Evolutionary conservation across 345 rosid genomes (phyloP).

Genomic region (Streptanthus diversifolius): DNA sequence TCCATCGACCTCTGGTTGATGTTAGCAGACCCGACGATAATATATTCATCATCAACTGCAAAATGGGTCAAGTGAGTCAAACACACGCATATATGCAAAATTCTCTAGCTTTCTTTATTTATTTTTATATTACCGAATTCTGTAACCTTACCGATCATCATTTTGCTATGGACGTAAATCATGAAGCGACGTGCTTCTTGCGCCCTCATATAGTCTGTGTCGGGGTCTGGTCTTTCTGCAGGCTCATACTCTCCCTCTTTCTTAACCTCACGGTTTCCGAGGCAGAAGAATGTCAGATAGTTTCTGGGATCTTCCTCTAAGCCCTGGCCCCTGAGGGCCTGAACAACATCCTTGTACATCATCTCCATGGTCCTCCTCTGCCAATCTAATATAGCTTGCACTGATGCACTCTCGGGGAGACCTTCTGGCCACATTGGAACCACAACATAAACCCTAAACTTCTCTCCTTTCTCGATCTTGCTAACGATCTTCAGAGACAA

Average conservation of each 20-base stretch:
- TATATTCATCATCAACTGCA: constrained; percentile 98
- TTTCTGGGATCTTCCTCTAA: constrained; percentile 75
- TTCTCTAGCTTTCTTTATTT: not conserved
- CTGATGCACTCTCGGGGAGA: constrained; percentile 87
- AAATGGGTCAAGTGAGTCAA: not conserved
- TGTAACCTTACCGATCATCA: constrained; percentile 84
- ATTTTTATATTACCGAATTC: not conserved
- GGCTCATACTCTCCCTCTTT: constrained; percentile 90
- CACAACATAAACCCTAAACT: constrained; percentile 79
- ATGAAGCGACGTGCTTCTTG: constrained; percentile 82
- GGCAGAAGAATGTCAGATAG: constrained; percentile 94
- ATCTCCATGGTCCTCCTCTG: constrained; percentile 96
- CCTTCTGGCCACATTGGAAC: constrained; percentile 99
- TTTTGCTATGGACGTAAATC: constrained; percentile 96
- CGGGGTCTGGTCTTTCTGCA: constrained; percentile 70
- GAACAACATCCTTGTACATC: constrained; percentile 83
- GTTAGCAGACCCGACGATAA: constrained; percentile 93
- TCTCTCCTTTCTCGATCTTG: constrained; percentile 89
- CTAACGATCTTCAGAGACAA: constrained; percentile 85
- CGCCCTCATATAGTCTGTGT: constrained; percentile 47
- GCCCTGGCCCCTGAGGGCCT: constrained; percentile 74
- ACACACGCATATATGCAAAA: not conserved
- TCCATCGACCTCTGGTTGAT: constrained; percentile 99
- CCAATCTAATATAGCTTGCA: constrained; percentile 96
- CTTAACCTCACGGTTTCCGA: constrained; percentile 92